Evolutionary conservation across 2,329 filamentous ascomycete genomes (phyloP).

Genomic region (Boeremia exigua): DNA sequence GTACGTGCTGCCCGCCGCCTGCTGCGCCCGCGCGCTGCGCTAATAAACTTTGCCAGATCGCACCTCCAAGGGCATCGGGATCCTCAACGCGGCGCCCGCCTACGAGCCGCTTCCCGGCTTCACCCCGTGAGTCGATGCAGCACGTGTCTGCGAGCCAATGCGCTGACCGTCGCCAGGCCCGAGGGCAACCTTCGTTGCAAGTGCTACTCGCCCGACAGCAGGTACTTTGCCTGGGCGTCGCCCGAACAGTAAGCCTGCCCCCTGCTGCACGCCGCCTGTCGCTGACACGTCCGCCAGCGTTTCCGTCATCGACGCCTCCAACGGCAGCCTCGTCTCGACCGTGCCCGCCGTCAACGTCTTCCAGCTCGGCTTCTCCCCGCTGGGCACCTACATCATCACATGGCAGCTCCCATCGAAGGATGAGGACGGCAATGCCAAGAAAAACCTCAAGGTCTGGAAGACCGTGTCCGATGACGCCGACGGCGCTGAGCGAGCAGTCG

Average conservation of each 20-base stretch:
- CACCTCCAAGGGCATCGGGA: slow-evolving; percentile 93
- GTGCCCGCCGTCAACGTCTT: slow-evolving; percentile 85
- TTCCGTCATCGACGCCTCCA: slow-evolving; percentile 80
- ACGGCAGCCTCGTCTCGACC: slow-evolving; percentile 74
- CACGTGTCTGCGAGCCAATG: neutral
- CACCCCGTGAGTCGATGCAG: slow-evolving; percentile 53
- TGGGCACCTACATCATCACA: slow-evolving; percentile 91
- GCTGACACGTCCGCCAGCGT: slow-evolving; percentile 61
- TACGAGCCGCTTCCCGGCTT: slow-evolving; percentile 88
- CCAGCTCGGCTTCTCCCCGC: slow-evolving; percentile 92
- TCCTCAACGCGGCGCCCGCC: slow-evolving; percentile 88
- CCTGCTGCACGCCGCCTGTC: neutral
- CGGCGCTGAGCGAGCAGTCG: slow-evolving; percentile 68
- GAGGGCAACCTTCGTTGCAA: slow-evolving; percentile 95
- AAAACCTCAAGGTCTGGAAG: slow-evolving; percentile 97
- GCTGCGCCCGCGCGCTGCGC: slow-evolving; percentile 3
- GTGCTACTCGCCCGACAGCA: slow-evolving; percentile 93
- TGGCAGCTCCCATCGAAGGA: slow-evolving; percentile 96
- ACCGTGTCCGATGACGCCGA: slow-evolving; percentile 72
- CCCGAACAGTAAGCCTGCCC: slow-evolving; percentile 67
- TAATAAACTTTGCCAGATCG: slow-evolving; percentile 63
- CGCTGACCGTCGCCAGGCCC: slow-evolving; percentile 61
- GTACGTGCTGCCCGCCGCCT: slow-evolving; percentile 52
- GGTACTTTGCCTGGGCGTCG: slow-evolving; percentile 94
- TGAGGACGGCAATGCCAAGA: slow-evolving; percentile 87